Evolutionary conservation across 257 asterid genomes (phyloP).

Genomic region (Solanum infundibuliforme): DNA sequence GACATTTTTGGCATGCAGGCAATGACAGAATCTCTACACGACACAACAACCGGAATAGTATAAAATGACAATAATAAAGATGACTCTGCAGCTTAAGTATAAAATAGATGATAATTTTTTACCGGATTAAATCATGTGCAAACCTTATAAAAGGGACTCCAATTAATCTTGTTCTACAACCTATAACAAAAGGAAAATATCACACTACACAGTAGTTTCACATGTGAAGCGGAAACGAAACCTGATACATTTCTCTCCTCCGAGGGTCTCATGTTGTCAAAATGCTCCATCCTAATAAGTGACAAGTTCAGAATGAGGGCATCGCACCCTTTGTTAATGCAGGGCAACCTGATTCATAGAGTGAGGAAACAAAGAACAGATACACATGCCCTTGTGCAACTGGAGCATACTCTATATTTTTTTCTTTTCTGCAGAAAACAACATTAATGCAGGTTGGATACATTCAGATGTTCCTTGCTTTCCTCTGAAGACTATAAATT

Average conservation of each 20-base stretch:
- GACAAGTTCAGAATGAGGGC: not conserved
- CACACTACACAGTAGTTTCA: not conserved
- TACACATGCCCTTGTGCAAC: not conserved
- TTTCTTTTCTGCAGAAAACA: not conserved
- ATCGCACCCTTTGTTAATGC: not conserved
- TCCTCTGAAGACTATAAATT: slow-evolving; percentile 1
- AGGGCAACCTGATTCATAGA: not conserved
- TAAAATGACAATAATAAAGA: not conserved
- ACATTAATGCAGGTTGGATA: not conserved
- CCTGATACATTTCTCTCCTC: not conserved
- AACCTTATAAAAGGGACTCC: not conserved
- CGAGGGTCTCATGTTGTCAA: not conserved
- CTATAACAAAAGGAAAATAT: not conserved
- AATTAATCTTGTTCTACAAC: not conserved
- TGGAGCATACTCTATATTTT: not conserved
- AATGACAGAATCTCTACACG: not conserved
- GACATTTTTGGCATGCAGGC: not conserved
- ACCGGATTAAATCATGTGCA: not conserved
- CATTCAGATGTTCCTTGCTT: not conserved
- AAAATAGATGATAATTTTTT: not conserved
- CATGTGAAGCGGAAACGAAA: not conserved
- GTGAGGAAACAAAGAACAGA: not conserved
- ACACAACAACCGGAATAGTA: not conserved
- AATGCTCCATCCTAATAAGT: not conserved
- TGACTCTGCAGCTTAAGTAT: not conserved